Conservation (phyloP, 2,329 filamentous ascomycete genomes). For the Aspergillus aculeatinus region DNA sequence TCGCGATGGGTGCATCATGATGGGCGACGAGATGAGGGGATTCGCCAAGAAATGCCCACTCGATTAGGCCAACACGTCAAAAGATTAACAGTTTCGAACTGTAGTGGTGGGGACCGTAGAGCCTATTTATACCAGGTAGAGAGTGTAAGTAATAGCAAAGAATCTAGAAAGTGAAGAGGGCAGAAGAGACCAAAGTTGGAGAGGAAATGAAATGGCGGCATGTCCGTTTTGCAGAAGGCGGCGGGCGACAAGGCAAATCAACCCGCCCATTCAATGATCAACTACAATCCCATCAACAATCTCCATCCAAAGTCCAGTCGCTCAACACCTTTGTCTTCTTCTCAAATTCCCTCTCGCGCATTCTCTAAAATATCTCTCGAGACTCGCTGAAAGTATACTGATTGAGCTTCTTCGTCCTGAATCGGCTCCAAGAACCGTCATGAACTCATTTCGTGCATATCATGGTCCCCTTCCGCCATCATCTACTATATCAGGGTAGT, state of each 20-base stretch:
- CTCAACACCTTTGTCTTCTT: neutral
- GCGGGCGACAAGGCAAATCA: neutral
- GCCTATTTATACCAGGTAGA: neutral
- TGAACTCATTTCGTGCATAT: neutral
- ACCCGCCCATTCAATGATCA: neutral
- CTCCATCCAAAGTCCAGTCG: neutral
- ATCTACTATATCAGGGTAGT: neutral
- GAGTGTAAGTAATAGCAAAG: neutral
- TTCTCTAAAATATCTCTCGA: too few relatives aligned
- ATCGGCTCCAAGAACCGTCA: neutral
- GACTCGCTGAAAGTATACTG: neutral
- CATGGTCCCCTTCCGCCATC: neutral
- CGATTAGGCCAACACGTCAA: neutral
- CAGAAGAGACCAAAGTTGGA: neutral
- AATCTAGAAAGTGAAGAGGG: neutral
- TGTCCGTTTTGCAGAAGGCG: neutral
- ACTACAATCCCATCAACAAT: neutral
- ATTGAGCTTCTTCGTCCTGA: neutral
- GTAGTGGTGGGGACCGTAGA: neutral
- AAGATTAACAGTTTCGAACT: neutral
- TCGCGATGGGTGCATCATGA: conserved; percentile 77
- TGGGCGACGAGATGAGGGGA: conserved; percentile 19
- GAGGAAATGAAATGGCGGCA: neutral
- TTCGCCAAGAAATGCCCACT: neutral
- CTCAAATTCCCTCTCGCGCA: too few relatives aligned